A percentile compares a stretch with the other conserved stretches of the same genome.
These are phyloP conservation scores for Pythium rhizo-oryzae DNA, from an alignment of 352 stramenopile species.

Conservation along the genomic window DNA sequence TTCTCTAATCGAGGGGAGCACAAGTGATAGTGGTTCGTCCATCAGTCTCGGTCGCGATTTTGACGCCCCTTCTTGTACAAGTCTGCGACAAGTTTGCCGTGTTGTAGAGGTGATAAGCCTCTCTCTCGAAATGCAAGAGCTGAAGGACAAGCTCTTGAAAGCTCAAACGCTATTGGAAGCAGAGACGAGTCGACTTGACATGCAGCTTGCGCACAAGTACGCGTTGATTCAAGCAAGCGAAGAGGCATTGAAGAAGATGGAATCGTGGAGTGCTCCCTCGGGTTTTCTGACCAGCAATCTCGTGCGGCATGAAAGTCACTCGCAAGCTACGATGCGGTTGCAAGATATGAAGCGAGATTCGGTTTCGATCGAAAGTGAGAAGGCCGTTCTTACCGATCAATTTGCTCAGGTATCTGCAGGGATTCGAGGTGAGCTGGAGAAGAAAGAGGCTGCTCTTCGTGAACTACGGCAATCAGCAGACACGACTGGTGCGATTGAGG, in stretches of 20 bases:
- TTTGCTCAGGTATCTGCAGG: slow-evolving; percentile 2
- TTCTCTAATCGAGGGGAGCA: slow-evolving; percentile 14
- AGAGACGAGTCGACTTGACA: slow-evolving; percentile 38
- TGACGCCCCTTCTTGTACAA: slow-evolving; percentile 26
- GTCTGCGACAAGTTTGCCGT: slow-evolving; percentile 43
- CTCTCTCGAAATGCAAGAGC: slow-evolving; percentile 55
- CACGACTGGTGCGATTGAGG: slow-evolving; percentile 12
- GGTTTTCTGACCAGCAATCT: background rate
- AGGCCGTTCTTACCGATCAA: background rate
- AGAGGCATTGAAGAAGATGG: slow-evolving; percentile 48
- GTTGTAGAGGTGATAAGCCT: slow-evolving; percentile 59
- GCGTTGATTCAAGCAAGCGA: slow-evolving; percentile 37
- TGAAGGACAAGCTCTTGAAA: slow-evolving; percentile 27
- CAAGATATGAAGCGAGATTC: slow-evolving; percentile 3
- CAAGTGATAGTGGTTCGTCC: slow-evolving; percentile 46
- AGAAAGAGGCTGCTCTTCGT: slow-evolving; percentile 40
- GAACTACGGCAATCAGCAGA: slow-evolving; percentile 41
- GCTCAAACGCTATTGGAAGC: slow-evolving; percentile 30
- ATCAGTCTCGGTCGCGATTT: slow-evolving; percentile 19
- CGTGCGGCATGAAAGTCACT: background rate
- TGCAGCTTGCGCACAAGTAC: slow-evolving; percentile 25
- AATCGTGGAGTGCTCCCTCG: slow-evolving; percentile 24
- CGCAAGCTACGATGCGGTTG: background rate
- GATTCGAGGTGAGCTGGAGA: slow-evolving; percentile 38
- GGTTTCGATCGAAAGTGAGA: background rate